Percentiles rank a stretch among this genome's conserved stretches.
These are phyloP conservation scores for Trichoderma reesei DNA, from an alignment of 495 filamentous ascomycete genomes.

Conservation along the genomic window DNA sequence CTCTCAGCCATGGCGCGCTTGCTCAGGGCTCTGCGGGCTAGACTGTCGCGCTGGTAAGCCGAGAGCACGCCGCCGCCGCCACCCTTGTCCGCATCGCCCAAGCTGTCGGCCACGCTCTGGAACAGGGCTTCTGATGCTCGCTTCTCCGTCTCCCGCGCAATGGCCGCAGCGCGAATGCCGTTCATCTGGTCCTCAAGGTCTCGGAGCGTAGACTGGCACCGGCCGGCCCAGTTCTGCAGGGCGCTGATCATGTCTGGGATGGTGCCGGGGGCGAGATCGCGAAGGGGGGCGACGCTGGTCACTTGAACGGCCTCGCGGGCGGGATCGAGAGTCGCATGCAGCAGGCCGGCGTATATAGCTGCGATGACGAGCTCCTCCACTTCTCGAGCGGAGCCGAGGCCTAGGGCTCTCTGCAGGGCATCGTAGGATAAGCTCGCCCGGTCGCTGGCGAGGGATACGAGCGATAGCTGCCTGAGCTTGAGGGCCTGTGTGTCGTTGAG, in stretches of 20 bases:
- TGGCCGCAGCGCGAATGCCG: constrained; percentile 44
- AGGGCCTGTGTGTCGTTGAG: constrained; percentile 63
- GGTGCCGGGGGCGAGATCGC: constrained; percentile 66
- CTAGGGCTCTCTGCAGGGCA: constrained; percentile 54
- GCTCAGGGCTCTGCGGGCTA: not conserved
- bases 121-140: constrained; percentile 36
- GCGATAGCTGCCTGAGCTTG: constrained; percentile 86
- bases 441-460: constrained; percentile 62
- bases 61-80: not conserved
- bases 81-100: constrained; percentile 27
- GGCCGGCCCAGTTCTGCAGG: constrained; percentile 62
- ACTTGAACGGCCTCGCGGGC: constrained; percentile 60
- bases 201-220: constrained; percentile 63
- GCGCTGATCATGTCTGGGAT: constrained; percentile 55
- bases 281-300: constrained; percentile 69
- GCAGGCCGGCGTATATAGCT: constrained; percentile 75
- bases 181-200: constrained; percentile 67
- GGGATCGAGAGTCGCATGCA: constrained; percentile 76
- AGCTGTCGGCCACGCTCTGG: constrained; percentile 32
- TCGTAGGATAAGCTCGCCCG: constrained; percentile 59
- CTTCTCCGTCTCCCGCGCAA: constrained; percentile 42
- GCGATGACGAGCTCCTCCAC: constrained; percentile 87
- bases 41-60: not conserved
- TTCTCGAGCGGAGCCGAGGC: constrained; percentile 53
- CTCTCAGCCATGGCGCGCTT: constrained; percentile 1